These are phyloP conservation scores for Candida manassasensis DNA, from an alignment of 805 yeast genomes.

Conservation along the genomic window DNA sequence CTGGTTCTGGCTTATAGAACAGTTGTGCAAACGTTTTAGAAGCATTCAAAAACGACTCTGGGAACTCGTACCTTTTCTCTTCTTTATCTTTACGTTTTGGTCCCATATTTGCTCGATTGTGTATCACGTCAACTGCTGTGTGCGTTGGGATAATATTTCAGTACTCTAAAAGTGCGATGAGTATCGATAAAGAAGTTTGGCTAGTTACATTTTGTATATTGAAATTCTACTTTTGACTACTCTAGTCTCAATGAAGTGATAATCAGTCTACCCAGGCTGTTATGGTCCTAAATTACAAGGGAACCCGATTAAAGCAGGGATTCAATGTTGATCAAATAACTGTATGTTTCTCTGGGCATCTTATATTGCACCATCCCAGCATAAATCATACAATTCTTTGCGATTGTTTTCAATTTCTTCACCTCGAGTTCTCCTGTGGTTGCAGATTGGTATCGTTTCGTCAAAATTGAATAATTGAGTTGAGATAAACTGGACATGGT, in stretches of 20 bases:
- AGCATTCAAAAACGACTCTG: slow-evolving; percentile 13
- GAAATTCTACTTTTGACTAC: too few species aligned
- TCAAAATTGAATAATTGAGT: slow-evolving; percentile 41
- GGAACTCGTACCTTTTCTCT: slow-evolving; percentile 12
- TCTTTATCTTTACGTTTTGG: slow-evolving; percentile 6
- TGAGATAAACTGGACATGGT: slow-evolving; percentile 74
- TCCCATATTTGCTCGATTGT: slow-evolving; percentile 8
- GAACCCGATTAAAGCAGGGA: slow-evolving; percentile 29
- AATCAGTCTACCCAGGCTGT: too few species aligned
- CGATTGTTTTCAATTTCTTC: slow-evolving; percentile 50
- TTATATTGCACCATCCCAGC: slow-evolving; percentile 93
- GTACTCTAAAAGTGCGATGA: too few species aligned
- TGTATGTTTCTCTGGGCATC: slow-evolving; percentile 83
- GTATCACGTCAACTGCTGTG: too few species aligned
- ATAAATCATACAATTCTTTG: slow-evolving; percentile 86
- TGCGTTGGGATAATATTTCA: too few species aligned
- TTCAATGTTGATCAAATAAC: slow-evolving; percentile 63
- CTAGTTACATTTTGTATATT: too few species aligned
- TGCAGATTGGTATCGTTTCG: slow-evolving; percentile 39
- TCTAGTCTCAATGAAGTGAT: too few species aligned
- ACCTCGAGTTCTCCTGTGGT: slow-evolving; percentile 50
- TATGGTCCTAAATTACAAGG: background rate
- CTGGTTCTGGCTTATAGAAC: slow-evolving; percentile 20
- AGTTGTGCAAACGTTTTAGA: slow-evolving; percentile 10
- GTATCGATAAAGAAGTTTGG: too few species aligned